Evolutionary conservation across 2,329 filamentous ascomycete genomes (phyloP).

Genomic region (Dichotomopilus funicola): DNA sequence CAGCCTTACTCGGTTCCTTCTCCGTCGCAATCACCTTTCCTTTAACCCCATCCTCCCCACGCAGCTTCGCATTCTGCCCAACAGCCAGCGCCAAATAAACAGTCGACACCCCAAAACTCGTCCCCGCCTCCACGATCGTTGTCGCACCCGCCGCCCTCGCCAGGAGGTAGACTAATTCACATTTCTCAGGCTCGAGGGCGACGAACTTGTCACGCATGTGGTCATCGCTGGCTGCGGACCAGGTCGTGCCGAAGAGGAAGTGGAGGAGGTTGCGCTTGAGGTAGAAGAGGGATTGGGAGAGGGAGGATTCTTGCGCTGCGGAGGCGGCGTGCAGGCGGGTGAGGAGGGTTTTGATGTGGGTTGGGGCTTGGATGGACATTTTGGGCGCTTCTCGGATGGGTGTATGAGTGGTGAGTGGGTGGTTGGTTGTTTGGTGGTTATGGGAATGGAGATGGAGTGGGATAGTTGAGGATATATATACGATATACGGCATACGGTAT

Average conservation of each 20-base stretch:
- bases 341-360: constrained; percentile 5
- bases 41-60: neutral
- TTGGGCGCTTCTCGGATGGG: no score
- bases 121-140: constrained; percentile 53
- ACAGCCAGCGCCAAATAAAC: constrained; percentile 56
- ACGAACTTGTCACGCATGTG: constrained; percentile 46
- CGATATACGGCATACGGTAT: no score
- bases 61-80: constrained; percentile 40
- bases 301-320: constrained; percentile 1
- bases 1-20: constrained; percentile 49
- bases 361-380: constrained; percentile 1
- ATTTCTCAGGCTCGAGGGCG: constrained; percentile 53
- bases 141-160: constrained; percentile 41
- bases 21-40: constrained; percentile 54
- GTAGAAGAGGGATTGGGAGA: constrained; percentile 10
- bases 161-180: constrained; percentile 49
- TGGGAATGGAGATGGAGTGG: no score
- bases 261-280: constrained; percentile 5
- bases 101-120: constrained; percentile 55
- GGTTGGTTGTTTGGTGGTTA: no score
- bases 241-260: constrained; percentile 3
- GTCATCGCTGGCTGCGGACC: constrained; percentile 4
- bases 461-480: no score
- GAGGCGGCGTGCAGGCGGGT: constrained; percentile 9
- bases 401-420: no score